Conservation (phyloP, 805 yeast genomes). For the Hanseniaspora clermontiae region DNA sequence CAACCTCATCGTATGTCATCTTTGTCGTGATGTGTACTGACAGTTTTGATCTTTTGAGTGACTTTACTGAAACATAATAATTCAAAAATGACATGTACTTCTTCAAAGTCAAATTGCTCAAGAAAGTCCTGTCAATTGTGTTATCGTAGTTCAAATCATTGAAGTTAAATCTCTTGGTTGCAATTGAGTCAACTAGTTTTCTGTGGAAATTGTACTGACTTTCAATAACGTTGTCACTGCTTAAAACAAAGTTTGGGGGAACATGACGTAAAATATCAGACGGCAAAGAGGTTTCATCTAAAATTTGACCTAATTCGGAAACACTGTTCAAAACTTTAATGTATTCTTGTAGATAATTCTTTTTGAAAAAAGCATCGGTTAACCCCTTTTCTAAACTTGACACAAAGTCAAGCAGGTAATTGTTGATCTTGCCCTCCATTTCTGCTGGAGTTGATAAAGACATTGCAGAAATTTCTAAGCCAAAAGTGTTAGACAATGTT, state of each 20-base stretch:
- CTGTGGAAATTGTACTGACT: conserved; percentile 33
- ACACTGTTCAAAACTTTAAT: conserved; percentile 19
- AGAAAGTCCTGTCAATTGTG: conserved; percentile 25
- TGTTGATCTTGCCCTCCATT: conserved; percentile 37
- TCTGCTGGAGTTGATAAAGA: conserved; percentile 36
- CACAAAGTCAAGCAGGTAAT: conserved; percentile 35
- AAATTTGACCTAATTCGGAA: conserved; percentile 11
- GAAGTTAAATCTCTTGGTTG: conserved; percentile 34
- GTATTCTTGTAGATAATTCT: conserved; percentile 30
- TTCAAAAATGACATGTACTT: conserved; percentile 30
- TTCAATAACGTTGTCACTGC: conserved; percentile 15
- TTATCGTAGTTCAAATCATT: conserved; percentile 26
- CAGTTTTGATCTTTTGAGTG: conserved; percentile 30
- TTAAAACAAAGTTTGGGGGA: conserved; percentile 13
- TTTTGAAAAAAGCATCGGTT: conserved; percentile 29
- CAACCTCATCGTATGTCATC: conserved; percentile 29
- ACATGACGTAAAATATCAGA: conserved; percentile 9
- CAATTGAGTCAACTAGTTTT: conserved; percentile 38
- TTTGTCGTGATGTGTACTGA: conserved; percentile 34
- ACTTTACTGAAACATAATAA: conserved; percentile 28
- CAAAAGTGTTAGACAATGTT: conserved; percentile 39
- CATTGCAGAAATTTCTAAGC: conserved; percentile 46
- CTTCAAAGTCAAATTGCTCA: conserved; percentile 26
- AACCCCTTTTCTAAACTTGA: conserved; percentile 20
- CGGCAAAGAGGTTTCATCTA: conserved; percentile 17